Percentiles rank a stretch among this genome's conserved stretches.
Conservation (phyloP, 306 rosid species). For the Echinosophora koreensis region DNA sequence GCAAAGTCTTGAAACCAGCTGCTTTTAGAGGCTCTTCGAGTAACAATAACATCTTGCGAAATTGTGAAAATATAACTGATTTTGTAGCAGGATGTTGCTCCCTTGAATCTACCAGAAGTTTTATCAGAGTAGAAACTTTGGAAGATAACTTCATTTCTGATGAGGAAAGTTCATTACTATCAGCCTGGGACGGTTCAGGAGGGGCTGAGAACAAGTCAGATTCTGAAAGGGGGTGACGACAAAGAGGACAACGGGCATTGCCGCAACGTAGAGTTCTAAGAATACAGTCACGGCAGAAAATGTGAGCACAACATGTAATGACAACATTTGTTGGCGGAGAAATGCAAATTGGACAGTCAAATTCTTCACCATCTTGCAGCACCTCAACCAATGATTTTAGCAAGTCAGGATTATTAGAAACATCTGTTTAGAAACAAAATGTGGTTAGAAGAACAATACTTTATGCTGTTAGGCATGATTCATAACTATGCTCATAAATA, state of each 20-base stretch:
- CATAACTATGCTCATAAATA: not conserved
- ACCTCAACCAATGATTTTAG: slow-evolving; percentile 68
- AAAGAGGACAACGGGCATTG: slow-evolving; percentile 75
- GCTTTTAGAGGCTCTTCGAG: slow-evolving; percentile 69
- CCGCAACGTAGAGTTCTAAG: slow-evolving; percentile 59
- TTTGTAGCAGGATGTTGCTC: slow-evolving; percentile 59
- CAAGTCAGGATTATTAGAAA: slow-evolving; percentile 77
- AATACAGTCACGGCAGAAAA: slow-evolving; percentile 78
- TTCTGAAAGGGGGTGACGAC: slow-evolving; percentile 64
- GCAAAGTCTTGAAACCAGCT: slow-evolving; percentile 77
- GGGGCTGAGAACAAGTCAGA: slow-evolving; percentile 82
- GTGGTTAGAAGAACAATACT: not conserved
- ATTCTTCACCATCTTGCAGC: slow-evolving; percentile 83
- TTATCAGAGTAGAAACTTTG: slow-evolving; percentile 65
- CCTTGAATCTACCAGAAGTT: slow-evolving; percentile 68
- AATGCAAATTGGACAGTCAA: slow-evolving; percentile 88
- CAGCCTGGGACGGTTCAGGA: slow-evolving; percentile 49
- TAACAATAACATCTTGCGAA: slow-evolving; percentile 66
- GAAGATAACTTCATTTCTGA: slow-evolving; percentile 55
- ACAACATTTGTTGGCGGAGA: slow-evolving; percentile 66
- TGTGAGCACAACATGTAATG: slow-evolving; percentile 81
- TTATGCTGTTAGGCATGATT: not conserved
- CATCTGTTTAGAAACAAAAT: slow-evolving; percentile 58
- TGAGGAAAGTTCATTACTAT: slow-evolving; percentile 41
- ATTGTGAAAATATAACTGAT: slow-evolving; percentile 88